Base-by-base conservation (phyloP, 495 filamentous ascomycete genomes). In the Aspergillus sclerotiicarbonarius region DNA sequence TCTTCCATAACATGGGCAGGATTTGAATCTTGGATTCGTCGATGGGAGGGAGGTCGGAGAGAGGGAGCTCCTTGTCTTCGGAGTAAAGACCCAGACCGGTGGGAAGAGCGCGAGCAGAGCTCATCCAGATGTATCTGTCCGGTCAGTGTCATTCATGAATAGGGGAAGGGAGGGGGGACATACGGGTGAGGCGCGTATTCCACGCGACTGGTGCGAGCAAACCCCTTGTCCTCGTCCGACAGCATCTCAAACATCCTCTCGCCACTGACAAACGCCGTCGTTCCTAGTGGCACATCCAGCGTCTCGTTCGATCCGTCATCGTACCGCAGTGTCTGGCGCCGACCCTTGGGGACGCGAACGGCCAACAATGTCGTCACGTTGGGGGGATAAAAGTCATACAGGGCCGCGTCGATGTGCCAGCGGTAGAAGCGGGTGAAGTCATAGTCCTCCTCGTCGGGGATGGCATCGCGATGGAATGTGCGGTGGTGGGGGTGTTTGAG, bases 351-450 rank as follows among this genome's bases (percentile, higher is more conserved):
- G 1, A 91, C 86, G 21, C 73, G 72, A 1, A 90, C 86, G 4
- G 88, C 88, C 49, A 90, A 66, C 8, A 91, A 76, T 0, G 86
- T 84, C 0, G 88, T 91, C 8, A 87, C 87, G 31, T 83, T 73
- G 3, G 88, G 86, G 3, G 88, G 87, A 32, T 88, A 81, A 16
- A 89, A 76, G 12, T 81, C 88, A 65, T 91, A 91, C 4, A 90
- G 74, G 7, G 88, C 87, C 9, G 88, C 88, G 66, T 91, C 88
- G 54, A 91, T 90, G 63, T 91, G 88, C 88, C 87, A 91, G 33
- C 88, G 76, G 68, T 88, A 90, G 70, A 90, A 91, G 21, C 87
- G 82, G 6, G 88, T 90, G 67, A 78, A 83, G 44, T 82, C 79
- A 21, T 86, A 75, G 60, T 90, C 87, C 47, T 88, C 83, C 4